Evolutionary conservation across 2,329 filamentous ascomycete species (phyloP).

Genomic region (Fusarium sp.): DNA sequence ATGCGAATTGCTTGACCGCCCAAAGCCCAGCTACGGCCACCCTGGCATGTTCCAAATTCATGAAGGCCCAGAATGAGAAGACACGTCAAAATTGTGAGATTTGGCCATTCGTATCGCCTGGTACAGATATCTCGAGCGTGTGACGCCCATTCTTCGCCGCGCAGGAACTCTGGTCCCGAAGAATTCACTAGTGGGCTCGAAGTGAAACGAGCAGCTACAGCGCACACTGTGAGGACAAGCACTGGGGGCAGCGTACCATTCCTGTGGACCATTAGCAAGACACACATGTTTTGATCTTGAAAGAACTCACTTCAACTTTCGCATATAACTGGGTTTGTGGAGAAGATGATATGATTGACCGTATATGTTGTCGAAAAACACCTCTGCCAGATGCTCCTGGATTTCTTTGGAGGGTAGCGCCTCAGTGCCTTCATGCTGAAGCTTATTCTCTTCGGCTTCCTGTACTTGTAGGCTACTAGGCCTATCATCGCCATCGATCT

Average conservation of each 20-base stretch:
- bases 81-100: constrained; percentile 93
- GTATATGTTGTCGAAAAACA: constrained; percentile 96
- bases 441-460: constrained; percentile 76
- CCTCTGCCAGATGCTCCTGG: constrained; percentile 90
- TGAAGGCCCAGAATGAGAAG: constrained; percentile 88
- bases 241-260: constrained; percentile 79
- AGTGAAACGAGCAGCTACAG: constrained; percentile 93
- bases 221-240: constrained; percentile 90
- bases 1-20: constrained; percentile 95
- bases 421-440: constrained; percentile 83
- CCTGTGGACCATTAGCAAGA: constrained; percentile 36
- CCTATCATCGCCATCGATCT: constrained; percentile 52
- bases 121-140: constrained; percentile 87
- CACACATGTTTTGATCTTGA: background rate
- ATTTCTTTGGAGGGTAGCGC: constrained; percentile 84
- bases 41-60: constrained; percentile 96
- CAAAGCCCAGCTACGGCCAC: constrained; percentile 93
- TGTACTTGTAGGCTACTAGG: constrained; percentile 65
- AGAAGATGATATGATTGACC: constrained; percentile 94
- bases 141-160: constrained; percentile 90
- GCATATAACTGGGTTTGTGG: constrained; percentile 97
- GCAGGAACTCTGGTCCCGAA: constrained; percentile 77
- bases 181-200: constrained; percentile 82
- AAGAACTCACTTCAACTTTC: constrained; percentile 72
- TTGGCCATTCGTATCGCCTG: constrained; percentile 90